Percentiles rank a stretch among this genome's conserved stretches.
These are phyloP conservation scores for Sphenostylis stenocarpa DNA, from an alignment of 306 rosid species.

Conservation along the genomic window DNA sequence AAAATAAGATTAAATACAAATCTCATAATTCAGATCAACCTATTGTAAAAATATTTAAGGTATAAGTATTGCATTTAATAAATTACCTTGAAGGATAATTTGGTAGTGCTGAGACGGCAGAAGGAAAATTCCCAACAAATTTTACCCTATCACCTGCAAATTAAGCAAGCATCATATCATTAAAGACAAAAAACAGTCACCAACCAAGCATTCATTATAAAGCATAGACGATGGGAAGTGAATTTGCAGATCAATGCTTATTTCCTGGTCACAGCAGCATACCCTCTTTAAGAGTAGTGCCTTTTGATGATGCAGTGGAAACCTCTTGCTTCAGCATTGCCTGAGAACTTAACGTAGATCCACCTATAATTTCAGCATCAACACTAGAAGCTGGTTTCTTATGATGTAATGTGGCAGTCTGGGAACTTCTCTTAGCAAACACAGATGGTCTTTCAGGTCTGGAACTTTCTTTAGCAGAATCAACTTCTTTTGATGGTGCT, in stretches of 20 bases:
- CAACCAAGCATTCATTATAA: neutral
- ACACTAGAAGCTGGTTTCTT: conserved; percentile 91
- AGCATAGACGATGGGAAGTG: neutral
- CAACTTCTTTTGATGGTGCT: conserved; percentile 52
- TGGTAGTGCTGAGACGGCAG: conserved; percentile 43
- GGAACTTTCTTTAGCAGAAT: conserved; percentile 59
- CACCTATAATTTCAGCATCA: conserved; percentile 85
- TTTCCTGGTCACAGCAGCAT: conserved; percentile 18
- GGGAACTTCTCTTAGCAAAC: conserved; percentile 63
- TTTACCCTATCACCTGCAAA: conserved; percentile 88
- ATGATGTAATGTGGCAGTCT: conserved; percentile 46
- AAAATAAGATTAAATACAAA: neutral
- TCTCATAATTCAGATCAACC: conserved; percentile 3
- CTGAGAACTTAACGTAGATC: conserved; percentile 74
- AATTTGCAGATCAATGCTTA: neutral
- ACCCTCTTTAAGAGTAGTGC: conserved; percentile 68
- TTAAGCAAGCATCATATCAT: conserved; percentile 16
- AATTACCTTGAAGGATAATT: conserved; percentile 67
- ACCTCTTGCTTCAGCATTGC: conserved; percentile 82
- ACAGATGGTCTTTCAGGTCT: conserved; percentile 64
- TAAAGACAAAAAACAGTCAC: neutral
- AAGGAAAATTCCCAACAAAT: conserved; percentile 68
- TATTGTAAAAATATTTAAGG: neutral
- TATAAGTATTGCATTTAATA: neutral
- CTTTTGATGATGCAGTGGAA: conserved; percentile 81